Conservation (phyloP, 2,329 filamentous ascomycete species). For the Cladosporium sphaerospermum region DNA sequence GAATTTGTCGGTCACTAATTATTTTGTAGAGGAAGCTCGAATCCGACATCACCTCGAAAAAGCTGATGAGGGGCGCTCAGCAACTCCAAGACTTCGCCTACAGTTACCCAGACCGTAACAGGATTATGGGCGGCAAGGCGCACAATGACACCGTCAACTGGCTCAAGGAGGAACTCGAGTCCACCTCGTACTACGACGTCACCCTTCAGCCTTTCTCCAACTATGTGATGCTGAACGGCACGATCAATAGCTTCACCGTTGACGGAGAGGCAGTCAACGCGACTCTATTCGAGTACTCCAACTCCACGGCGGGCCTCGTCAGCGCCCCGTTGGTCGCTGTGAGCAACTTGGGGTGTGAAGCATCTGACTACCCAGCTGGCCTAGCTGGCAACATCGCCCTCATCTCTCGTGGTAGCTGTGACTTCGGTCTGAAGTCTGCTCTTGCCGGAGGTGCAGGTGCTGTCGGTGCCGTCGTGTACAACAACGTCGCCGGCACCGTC, state of each 20-base stretch:
- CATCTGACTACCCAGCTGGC: conserved; percentile 54
- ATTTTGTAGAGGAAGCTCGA: conserved; percentile 4
- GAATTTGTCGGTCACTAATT: not conserved
- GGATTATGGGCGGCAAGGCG: conserved; percentile 29
- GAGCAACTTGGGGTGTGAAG: conserved; percentile 55
- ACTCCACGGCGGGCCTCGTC: conserved; percentile 14
- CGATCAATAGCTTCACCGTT: conserved; percentile 39
- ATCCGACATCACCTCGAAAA: conserved; percentile 10
- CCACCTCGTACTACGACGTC: conserved; percentile 55
- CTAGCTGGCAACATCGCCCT: conserved; percentile 61
- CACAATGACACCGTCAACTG: conserved; percentile 36
- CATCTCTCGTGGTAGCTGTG: conserved; percentile 61
- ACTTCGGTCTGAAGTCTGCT: conserved; percentile 66
- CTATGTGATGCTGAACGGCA: conserved; percentile 22
- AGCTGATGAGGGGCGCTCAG: conserved; percentile 9
- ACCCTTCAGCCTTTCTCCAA: conserved; percentile 39
- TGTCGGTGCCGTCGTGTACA: conserved; percentile 64
- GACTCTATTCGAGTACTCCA: conserved; percentile 45
- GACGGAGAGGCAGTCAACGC: conserved; percentile 54
- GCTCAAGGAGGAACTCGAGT: conserved; percentile 27
- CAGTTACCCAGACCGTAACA: conserved; percentile 26
- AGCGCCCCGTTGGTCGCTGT: conserved; percentile 49
- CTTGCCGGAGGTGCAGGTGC: conserved; percentile 64
- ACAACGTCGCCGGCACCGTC: conserved; percentile 53
- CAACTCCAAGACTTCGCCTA: conserved; percentile 31